Base-by-base conservation (phyloP, 345 rosid genomes). In the Trapa bicornis region DNA sequence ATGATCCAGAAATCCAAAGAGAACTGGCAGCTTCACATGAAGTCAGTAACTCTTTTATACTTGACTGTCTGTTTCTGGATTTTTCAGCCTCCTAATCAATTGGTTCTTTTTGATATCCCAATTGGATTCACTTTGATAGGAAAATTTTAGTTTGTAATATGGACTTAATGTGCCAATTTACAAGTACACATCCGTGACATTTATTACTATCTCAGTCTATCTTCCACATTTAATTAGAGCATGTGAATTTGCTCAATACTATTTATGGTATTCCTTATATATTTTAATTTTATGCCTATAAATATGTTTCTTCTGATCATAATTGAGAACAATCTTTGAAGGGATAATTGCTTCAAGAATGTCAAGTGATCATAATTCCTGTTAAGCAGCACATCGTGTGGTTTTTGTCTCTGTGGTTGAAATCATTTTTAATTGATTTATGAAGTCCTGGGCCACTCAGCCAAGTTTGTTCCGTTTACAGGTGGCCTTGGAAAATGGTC, bases 21-120 rank as follows among this genome's bases (percentile, higher is more conserved):
- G 73, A 38, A 58, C 72, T 69, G 7, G 63, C 65, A 65, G 45
- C 75, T 72, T 67, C 80, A 17, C 67, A 69, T 66, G 67, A 68
- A 68, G 65, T 48, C 67, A 57, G 65, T 47, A 47, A 36, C 13
- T 71, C 22, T 56, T 33, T 45, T 15, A 68, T 47, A 22, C 5
- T 32, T 58, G 32, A 8, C 5, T 1, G 7, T 16, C 63, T 58
- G 38, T 5, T 58, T 71, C 69, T n/a, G 32, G 12, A 37, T 36
- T 50, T 66, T 37, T 65, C 38, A 41, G 47, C 37, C 69, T 73
- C 36, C 66, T 32, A 29, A 37, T 61, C 66, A 70, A 7, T 60
- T 67, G 42, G 53, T 32, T 37, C n/a, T 13, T 47, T 61, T 73
- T 43, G 17, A 53, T 64, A 52, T 3, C 29, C n/a, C 57, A 29